Conservation (phyloP, 306 rosid species). For the Senna siamea region DNA sequence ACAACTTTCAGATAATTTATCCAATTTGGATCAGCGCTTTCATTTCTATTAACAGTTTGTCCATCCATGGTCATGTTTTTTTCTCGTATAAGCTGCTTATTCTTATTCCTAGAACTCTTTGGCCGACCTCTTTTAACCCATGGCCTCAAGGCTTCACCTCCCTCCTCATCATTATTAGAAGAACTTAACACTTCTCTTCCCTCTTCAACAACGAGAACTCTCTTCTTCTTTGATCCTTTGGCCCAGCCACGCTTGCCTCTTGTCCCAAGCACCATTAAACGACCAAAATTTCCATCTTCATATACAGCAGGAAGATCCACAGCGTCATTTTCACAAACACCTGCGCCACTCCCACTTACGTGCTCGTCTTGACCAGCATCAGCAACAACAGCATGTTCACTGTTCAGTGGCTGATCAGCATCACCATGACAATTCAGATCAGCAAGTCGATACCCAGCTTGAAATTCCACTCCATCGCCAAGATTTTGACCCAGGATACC, state of each 20-base stretch:
- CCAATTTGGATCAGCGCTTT: conserved; percentile 11
- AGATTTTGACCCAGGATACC: conserved; percentile 36
- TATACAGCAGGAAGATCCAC: conserved; percentile 24
- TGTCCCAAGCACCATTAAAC: conserved; percentile 5
- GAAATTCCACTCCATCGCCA: conserved; percentile 36
- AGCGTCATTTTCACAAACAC: conserved; percentile 33
- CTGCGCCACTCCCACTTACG: neutral
- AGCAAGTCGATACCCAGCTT: conserved; percentile 24
- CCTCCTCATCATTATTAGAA: conserved; percentile 28
- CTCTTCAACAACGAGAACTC: conserved; percentile 26
- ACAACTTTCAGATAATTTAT: conserved; percentile 5
- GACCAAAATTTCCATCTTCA: conserved; percentile 29
- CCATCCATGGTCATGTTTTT: neutral
- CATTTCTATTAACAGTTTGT: conserved; percentile 19
- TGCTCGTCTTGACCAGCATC: conserved; percentile 18
- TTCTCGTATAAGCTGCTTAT: conserved; percentile 12
- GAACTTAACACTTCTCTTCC: conserved; percentile 13
- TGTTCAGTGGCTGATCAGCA: conserved; percentile 34
- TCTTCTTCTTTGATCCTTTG: conserved; percentile 43
- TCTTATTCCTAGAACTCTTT: conserved; percentile 44
- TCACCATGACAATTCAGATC: conserved; percentile 24
- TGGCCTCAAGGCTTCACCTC: conserved; percentile 30
- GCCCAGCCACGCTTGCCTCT: conserved; percentile 44
- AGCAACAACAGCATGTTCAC: conserved; percentile 28
- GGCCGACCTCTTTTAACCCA: conserved; percentile 44